A percentile compares a stretch with the other conserved stretches of the same genome.
Conservation (phyloP, 768 basidiomycete genomes). For the Phylloporus sp. region DNA sequence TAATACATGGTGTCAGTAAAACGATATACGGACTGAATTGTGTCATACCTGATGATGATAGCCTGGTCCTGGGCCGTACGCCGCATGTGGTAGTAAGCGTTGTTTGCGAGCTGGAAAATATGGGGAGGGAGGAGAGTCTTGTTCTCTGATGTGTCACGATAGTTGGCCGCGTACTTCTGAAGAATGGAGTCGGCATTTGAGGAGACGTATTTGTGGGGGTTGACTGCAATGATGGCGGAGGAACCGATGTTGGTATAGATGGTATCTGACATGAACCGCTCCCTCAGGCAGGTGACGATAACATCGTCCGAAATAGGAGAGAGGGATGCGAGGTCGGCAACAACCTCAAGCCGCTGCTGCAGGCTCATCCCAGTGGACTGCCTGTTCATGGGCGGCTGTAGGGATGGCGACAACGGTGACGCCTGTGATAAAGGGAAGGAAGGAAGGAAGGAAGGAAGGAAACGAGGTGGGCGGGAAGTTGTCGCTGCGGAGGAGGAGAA, state of each 20-base stretch:
- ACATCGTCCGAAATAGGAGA: constrained; percentile 74
- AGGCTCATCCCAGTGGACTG: constrained; percentile 43
- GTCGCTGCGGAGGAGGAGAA: constrained; percentile 9
- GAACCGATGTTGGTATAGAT: constrained; percentile 76
- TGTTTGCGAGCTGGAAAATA: constrained; percentile 87
- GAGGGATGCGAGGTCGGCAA: constrained; percentile 65
- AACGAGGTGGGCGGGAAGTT: background rate
- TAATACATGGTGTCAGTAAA: constrained; percentile 2
- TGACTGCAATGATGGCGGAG: constrained; percentile 76
- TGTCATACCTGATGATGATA: constrained; percentile 72
- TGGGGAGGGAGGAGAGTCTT: constrained; percentile 72
- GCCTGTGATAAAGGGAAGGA: background rate
- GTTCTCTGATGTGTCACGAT: constrained; percentile 67
- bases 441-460: constrained; percentile 3
- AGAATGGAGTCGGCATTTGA: constrained; percentile 81
- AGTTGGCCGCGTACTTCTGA: constrained; percentile 83
- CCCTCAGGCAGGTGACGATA: constrained; percentile 80
- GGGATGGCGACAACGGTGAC: background rate
- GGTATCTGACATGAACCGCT: constrained; percentile 80
- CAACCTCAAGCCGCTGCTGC: constrained; percentile 70
- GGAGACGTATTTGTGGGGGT: constrained; percentile 88
- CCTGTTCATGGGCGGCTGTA: constrained; percentile 32
- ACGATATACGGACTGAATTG: background rate
- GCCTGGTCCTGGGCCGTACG: constrained; percentile 92
- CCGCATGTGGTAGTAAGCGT: constrained; percentile 94